Evolutionary conservation across 2,329 filamentous ascomycete species (phyloP).

Genomic region (Neonectria neomacrospora): DNA sequence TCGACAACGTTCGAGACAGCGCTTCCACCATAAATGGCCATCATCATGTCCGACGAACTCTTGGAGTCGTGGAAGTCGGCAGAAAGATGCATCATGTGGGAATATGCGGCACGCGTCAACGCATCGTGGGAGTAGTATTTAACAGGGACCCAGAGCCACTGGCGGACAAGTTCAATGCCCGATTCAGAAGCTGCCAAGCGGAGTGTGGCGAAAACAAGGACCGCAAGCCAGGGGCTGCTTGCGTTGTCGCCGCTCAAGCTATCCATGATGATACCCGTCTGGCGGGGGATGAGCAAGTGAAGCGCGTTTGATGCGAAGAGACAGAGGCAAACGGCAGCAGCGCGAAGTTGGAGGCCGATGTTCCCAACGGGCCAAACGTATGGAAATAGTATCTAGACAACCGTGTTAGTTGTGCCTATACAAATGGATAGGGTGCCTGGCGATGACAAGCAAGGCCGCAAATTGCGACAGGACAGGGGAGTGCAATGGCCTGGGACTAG

Average conservation of each 20-base stretch:
- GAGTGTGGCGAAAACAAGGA: constrained; percentile 62
- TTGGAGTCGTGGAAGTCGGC: constrained; percentile 71
- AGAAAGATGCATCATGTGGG: constrained; percentile 69
- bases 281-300: constrained; percentile 82
- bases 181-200: constrained; percentile 65
- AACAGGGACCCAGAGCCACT: constrained; percentile 68
- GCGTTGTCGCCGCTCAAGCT: constrained; percentile 65
- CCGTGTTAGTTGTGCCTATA: background rate
- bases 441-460: background rate
- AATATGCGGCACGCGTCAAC: constrained; percentile 65
- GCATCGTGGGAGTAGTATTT: constrained; percentile 67
- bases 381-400: constrained; percentile 73
- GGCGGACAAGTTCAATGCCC: constrained; percentile 63
- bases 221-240: constrained; percentile 63
- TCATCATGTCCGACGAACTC: constrained; percentile 67
- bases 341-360: constrained; percentile 72
- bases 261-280: constrained; percentile 83
- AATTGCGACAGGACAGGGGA: background rate
- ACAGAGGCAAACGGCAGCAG: constrained; percentile 73
- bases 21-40: constrained; percentile 65
- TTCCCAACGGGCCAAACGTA: constrained; percentile 81
- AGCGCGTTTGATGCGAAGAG: constrained; percentile 77
- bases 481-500: background rate
- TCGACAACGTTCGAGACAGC: constrained; percentile 67
- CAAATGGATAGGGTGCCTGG: background rate